Evolutionary conservation across 768 basidiomycete genomes (phyloP).

Genomic region (Rhizopogon salebrosus): DNA sequence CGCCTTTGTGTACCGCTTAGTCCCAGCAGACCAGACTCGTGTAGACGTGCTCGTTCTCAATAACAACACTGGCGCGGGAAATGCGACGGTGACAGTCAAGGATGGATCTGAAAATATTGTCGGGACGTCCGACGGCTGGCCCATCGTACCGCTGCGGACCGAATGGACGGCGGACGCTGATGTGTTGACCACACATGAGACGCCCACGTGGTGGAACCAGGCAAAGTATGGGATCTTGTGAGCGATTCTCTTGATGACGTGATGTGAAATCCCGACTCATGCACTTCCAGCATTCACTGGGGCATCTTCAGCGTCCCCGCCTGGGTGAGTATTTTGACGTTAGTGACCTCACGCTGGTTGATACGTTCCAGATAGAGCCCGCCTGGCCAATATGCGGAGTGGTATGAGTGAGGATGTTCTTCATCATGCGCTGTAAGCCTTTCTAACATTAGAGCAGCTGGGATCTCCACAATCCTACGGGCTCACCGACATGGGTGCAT

Average conservation of each 20-base stretch:
- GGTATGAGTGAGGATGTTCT: conserved; percentile 39
- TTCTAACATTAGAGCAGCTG: conserved; percentile 23
- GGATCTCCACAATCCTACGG: conserved; percentile 32
- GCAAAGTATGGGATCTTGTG: conserved; percentile 57
- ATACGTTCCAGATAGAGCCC: conserved; percentile 29
- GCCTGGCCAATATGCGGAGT: conserved; percentile 42
- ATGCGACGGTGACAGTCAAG: conserved; percentile 28
- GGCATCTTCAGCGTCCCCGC: conserved; percentile 44
- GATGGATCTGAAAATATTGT: conserved; percentile 30
- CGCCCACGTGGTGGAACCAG: conserved; percentile 51
- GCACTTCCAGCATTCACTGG: conserved; percentile 41
- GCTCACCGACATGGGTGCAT: conserved; percentile 41
- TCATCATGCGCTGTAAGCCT: background rate
- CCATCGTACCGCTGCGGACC: conserved; percentile 31
- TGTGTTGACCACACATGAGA: conserved; percentile 40
- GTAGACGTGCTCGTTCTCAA: conserved; percentile 45
- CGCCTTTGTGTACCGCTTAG: conserved; percentile 40
- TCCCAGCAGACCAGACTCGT: conserved; percentile 44
- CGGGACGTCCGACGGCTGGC: conserved; percentile 33
- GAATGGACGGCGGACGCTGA: conserved; percentile 34
- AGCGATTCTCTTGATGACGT: conserved; percentile 9
- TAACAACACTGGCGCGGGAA: conserved; percentile 16
- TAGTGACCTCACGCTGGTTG: conserved; percentile 1
- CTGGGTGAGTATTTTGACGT: conserved; percentile 26
- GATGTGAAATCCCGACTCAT: background rate